These are phyloP conservation scores for Dovyalis caffra DNA, from an alignment of 345 rosid species.

Conservation along the genomic window DNA sequence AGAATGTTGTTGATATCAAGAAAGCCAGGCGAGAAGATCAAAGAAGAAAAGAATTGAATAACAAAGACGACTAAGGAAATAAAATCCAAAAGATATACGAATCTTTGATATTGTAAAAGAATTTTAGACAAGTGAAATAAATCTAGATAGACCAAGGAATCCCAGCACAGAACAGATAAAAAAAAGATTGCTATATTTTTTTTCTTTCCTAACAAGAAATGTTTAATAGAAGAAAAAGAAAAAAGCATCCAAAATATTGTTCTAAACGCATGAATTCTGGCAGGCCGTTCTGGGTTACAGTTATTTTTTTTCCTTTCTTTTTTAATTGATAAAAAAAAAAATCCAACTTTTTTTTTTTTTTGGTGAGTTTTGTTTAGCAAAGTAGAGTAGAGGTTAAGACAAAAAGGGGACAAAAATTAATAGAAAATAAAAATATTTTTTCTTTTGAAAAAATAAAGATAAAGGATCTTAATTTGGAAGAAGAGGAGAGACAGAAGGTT, in stretches of 20 bases:
- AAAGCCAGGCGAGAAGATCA: background rate
- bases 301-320: background rate
- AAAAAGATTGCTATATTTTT: background rate
- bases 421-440: slow-evolving; percentile 4
- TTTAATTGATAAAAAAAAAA: background rate
- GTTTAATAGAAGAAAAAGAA: background rate
- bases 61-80: background rate
- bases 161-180: slow-evolving; percentile 7
- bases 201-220: background rate
- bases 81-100: background rate
- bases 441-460: too few relatives aligned
- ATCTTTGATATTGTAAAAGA: too few relatives aligned
- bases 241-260: background rate
- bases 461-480: background rate
- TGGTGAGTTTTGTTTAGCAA: background rate
- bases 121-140: background rate
- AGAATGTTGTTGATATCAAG: background rate
- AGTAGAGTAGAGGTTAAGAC: background rate
- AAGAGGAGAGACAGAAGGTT: background rate
- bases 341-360: background rate
- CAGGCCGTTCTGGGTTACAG: background rate
- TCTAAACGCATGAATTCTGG: slow-evolving; percentile 10
- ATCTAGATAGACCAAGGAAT: slow-evolving; percentile 7
- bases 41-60: background rate
- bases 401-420: background rate